Conservation (phyloP, 352 stramenopile species). For the Globisporangium viniferum region DNA sequence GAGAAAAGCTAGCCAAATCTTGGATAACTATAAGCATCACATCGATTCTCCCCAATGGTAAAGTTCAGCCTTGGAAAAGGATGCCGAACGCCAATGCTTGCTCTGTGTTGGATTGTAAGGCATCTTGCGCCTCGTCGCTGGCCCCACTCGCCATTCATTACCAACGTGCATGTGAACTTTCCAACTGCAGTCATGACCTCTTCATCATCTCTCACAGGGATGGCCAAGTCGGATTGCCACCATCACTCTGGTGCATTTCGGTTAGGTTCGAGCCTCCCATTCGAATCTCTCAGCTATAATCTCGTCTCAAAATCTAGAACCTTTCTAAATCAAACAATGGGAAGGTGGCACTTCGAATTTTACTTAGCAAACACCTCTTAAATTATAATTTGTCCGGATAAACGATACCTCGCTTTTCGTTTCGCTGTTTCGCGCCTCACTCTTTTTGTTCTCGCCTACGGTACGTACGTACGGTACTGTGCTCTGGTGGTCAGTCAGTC, state of each 20-base stretch:
- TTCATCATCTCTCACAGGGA: not conserved
- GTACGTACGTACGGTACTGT: not conserved
- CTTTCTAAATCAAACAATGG: not conserved
- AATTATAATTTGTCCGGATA: not conserved
- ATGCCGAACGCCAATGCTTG: not conserved
- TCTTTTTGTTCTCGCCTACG: not conserved
- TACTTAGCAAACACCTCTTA: accelerated
- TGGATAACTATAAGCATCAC: too few relatives aligned
- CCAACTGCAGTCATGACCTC: not conserved
- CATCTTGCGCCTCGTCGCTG: not conserved
- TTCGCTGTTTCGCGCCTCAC: not conserved
- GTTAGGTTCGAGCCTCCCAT: not conserved
- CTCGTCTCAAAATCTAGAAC: not conserved
- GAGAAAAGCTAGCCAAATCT: not conserved
- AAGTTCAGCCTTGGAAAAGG: not conserved
- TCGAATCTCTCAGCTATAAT: not conserved
- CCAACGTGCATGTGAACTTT: not conserved
- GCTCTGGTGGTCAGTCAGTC: not conserved
- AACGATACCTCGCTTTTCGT: not conserved
- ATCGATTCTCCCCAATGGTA: too few relatives aligned
- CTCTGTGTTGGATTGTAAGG: not conserved
- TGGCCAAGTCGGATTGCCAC: not conserved
- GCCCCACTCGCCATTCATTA: not conserved
- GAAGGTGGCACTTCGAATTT: not conserved
- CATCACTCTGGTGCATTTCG: not conserved